Evolutionary conservation across 2,329 filamentous ascomycete species (phyloP).

Genomic region (Cyphellophora europaea): DNA sequence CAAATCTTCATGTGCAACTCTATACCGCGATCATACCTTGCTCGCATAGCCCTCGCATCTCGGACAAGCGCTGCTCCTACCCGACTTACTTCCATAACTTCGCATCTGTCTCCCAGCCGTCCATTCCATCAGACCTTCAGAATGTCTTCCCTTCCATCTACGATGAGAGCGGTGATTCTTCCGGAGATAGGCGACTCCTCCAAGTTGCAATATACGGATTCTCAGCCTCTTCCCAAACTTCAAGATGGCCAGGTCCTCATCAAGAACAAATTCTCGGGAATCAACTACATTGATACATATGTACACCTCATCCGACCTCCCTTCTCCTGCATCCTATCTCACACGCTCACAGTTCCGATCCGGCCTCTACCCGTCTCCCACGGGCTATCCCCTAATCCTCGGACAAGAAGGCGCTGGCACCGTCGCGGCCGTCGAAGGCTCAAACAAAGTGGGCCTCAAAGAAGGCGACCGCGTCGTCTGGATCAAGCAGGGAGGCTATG

Average conservation of each 20-base stretch:
- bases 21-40: too few species aligned
- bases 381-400: conserved; percentile 64
- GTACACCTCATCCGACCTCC: too few species aligned
- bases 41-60: too few species aligned
- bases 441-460: conserved; percentile 38
- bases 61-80: too few species aligned
- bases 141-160: conserved; percentile 8
- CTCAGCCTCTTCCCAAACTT: conserved; percentile 60
- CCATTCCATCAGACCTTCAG: too few species aligned
- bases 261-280: conserved; percentile 67
- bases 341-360: too few species aligned
- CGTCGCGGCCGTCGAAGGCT: conserved; percentile 40
- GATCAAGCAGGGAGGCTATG: conserved; percentile 47
- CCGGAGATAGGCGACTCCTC: conserved; percentile 64
- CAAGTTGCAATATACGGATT: conserved; percentile 60
- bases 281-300: conserved; percentile 91
- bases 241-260: conserved; percentile 67
- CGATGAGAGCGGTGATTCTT: conserved; percentile 59
- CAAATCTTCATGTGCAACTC: too few species aligned
- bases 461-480: conserved; percentile 64
- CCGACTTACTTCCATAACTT: too few species aligned
- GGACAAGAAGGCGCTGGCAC: conserved; percentile 72
- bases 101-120: too few species aligned
- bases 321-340: too few species aligned
- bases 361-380: conserved; percentile 59